Evolutionary conservation across 192 early-diverging fungal species (phyloP).

Genomic region (Entrophospora sp.): DNA sequence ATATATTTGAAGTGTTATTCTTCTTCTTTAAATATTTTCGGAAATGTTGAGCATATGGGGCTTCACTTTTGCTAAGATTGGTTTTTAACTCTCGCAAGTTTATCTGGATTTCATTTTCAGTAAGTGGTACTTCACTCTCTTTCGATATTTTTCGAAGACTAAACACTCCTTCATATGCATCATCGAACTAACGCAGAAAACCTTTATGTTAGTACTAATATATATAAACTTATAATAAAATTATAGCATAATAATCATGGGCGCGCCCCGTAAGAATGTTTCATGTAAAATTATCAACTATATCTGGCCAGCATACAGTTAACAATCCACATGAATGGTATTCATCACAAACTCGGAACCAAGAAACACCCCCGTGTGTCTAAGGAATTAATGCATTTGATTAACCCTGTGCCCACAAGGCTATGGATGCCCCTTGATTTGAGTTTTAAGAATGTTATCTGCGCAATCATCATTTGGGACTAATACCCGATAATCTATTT

Average conservation of each 20-base stretch:
- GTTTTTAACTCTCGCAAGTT: constrained; percentile 15
- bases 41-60: constrained; percentile 2
- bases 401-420: constrained; percentile 17
- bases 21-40: constrained; percentile 12
- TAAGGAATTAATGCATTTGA: constrained; percentile 10
- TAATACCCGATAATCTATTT: constrained; percentile 6
- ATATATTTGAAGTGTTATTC: constrained; percentile 7
- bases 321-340: constrained; percentile 6
- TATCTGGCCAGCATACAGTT: constrained; percentile 16
- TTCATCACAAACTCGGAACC: constrained; percentile 7
- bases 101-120: neutral
- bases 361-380: constrained; percentile 9
- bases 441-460: constrained; percentile 10
- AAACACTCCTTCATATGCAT: constrained; percentile 15
- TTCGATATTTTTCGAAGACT: neutral
- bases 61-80: constrained; percentile 7
- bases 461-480: constrained; percentile 8
- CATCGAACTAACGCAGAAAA: constrained; percentile 17
- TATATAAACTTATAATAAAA: no score
- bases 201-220: constrained; percentile 13
- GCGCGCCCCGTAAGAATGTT: constrained; percentile 1
- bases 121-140: neutral
- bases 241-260: constrained; percentile 3
- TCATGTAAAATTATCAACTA: constrained; percentile 11
- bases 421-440: constrained; percentile 8